These are phyloP conservation scores for Apophysomyces sp. DNA, from an alignment of 371 early-diverging fungal genomes.

Conservation along the genomic window DNA sequence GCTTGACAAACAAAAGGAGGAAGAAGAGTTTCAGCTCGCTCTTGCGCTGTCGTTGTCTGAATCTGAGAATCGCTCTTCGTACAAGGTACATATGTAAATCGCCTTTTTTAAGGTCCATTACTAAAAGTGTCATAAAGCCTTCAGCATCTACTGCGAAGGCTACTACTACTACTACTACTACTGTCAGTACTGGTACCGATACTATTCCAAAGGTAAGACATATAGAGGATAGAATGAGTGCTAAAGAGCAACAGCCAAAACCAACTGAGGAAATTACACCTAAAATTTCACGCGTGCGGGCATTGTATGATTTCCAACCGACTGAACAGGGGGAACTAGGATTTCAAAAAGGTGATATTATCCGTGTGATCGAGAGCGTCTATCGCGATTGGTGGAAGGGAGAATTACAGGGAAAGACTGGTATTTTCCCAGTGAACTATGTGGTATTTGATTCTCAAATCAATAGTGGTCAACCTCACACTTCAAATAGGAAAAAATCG, in stretches of 20 bases:
- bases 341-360: conserved; percentile 76
- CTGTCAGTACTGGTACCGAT: conserved; percentile 3
- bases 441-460: conserved; percentile 51
- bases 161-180: conserved; percentile 5
- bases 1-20: conserved; percentile 77
- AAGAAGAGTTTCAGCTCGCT: conserved; percentile 74
- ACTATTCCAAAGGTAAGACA: conserved; percentile 9
- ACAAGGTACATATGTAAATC: conserved; percentile 26
- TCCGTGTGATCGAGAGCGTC: conserved; percentile 80
- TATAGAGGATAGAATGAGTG: background rate
- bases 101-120: conserved; percentile 10
- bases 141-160: conserved; percentile 6
- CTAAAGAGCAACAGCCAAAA: background rate
- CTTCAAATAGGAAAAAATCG: conserved; percentile 45
- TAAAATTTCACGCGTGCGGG: conserved; percentile 73
- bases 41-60: conserved; percentile 87
- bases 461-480: background rate
- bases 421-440: conserved; percentile 90
- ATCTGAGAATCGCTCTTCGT: conserved; percentile 52
- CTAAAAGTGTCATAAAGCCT: conserved; percentile 13
- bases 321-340: conserved; percentile 84
- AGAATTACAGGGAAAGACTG: conserved; percentile 66
- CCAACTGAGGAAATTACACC: conserved; percentile 19
- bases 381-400: conserved; percentile 95
- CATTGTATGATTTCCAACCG: conserved; percentile 84